Evolutionary conservation across 345 rosid genomes (phyloP), one percentile per base, ranked within the genome.

Genomic region (Moricandia arvensis): DNA sequence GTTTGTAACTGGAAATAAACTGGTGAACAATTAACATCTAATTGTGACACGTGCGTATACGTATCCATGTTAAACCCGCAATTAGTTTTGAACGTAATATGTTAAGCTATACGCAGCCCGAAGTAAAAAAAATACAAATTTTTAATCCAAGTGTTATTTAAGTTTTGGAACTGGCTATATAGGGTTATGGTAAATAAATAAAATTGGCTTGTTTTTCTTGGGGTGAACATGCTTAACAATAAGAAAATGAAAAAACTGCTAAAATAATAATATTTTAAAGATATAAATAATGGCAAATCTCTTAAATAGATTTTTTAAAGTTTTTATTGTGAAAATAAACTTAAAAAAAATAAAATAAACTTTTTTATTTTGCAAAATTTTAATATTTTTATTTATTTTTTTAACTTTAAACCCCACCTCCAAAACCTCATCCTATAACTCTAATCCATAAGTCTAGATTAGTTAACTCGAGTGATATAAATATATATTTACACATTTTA

Each of bases 21-120:
- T 18, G 68, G 78, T 67, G 67, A 45, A 58, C 68, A 59, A 59
- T 68, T 75, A 68, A 26, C 73, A 68, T 67, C 62, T 75, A 75
- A 45, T 24, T 5, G 33, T 12, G 31, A 59, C 47, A 59, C 54
- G 38, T 75, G 17, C 27, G 37, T 47, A 49, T 68, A 75, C 54
- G 73, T 75, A 68, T 33, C 13, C 8, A 75, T 59, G 68, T 75
- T 67, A 47, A 67, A 66, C 72, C 60, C 73, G 73, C 30, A 68
- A 67, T 59, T 67, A 47, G 49, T 60, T 60, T 34, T 34, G 62
- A 47, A 59, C 59, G 60, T 58, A 66, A 66, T 6, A 59, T 47
- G 31, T 45, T 34, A 66, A 41, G 12, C 13, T 38, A 57, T 41
- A 74, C 45, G 27, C 13, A 7, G 37, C 61, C 73, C 7, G 45